phyloP scores from a whole-genome alignment of 2,329 filamentous ascomycete species.

The Penicillium janthinellum region DNA sequence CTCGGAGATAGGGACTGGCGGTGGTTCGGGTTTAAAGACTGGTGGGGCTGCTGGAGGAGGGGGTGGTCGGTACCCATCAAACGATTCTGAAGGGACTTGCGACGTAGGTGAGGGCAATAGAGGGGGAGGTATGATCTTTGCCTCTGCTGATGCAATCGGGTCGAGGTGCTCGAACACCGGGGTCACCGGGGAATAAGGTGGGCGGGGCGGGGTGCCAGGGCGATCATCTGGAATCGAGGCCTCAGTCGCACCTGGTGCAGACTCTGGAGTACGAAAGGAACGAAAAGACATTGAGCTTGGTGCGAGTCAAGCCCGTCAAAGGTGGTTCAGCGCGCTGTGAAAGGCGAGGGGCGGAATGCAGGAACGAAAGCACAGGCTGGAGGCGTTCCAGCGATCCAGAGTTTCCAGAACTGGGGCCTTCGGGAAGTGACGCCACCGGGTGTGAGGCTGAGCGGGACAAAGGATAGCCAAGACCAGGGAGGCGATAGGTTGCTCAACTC shows the following conservation, averaged over 20 bases:
- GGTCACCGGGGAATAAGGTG: constrained; percentile 52
- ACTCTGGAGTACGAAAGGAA: constrained; percentile 41
- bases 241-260: constrained; percentile 20
- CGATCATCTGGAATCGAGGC: constrained; percentile 24
- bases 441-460: constrained; percentile 2
- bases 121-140: constrained; percentile 37
- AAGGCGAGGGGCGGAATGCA: constrained; percentile 7
- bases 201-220: constrained; percentile 45
- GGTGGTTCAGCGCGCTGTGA: constrained; percentile 1
- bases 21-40: constrained; percentile 39
- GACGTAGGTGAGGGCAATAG: constrained; percentile 33
- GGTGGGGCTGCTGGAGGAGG: constrained; percentile 25
- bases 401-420: neutral
- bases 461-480: neutral
- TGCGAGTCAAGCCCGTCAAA: neutral
- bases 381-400: constrained; percentile 8
- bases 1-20: constrained; percentile 49
- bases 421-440: constrained; percentile 24
- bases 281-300: neutral
- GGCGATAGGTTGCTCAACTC: neutral
- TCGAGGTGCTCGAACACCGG: constrained; percentile 45
- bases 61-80: constrained; percentile 12
- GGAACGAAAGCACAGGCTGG: constrained; percentile 6
- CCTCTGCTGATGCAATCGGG: constrained; percentile 29
- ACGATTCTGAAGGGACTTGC: constrained; percentile 4